Conservation (phyloP, 2,329 filamentous ascomycete species). For the Trichothecium sympodiale region DNA sequence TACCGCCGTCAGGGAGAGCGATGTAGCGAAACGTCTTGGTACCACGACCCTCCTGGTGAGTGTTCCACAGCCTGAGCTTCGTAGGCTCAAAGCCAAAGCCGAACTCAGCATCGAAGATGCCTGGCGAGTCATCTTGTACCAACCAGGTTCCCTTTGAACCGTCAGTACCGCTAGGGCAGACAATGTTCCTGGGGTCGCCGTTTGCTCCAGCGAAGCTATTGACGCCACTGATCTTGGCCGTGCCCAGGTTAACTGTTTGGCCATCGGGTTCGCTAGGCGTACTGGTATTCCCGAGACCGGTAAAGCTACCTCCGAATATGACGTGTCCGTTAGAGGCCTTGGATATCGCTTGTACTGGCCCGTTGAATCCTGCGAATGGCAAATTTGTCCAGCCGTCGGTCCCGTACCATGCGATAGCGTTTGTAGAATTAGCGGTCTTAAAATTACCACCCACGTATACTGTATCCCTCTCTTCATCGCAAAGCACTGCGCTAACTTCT, state of each 20-base stretch:
- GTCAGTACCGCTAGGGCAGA: constrained; percentile 61
- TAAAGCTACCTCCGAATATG: constrained; percentile 85
- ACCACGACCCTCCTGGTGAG: constrained; percentile 69
- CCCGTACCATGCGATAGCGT: constrained; percentile 73
- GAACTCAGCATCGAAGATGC: constrained; percentile 76
- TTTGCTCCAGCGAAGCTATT: constrained; percentile 51
- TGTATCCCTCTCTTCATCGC: constrained; percentile 64
- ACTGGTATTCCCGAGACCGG: constrained; percentile 72
- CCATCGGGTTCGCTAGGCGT: constrained; percentile 54
- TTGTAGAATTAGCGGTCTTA: constrained; percentile 67
- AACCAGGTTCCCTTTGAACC: constrained; percentile 70
- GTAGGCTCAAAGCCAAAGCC: constrained; percentile 78
- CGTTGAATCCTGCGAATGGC: constrained; percentile 90
- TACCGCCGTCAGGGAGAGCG: constrained; percentile 75
- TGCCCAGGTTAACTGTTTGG: constrained; percentile 74
- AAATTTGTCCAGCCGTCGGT: constrained; percentile 64
- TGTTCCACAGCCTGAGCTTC: constrained; percentile 81
- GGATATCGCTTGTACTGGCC: constrained; percentile 75
- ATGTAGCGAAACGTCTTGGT: constrained; percentile 84
- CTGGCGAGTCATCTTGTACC: constrained; percentile 60
- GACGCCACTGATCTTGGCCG: constrained; percentile 60
- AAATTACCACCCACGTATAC: constrained; percentile 91
- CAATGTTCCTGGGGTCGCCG: constrained; percentile 65
- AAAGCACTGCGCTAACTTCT: constrained; percentile 70
- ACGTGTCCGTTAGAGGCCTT: constrained; percentile 74